A percentile compares a stretch with the other conserved stretches of the same genome.
phyloP scores from a whole-genome alignment of 257 asterid species.

The Plantago elongata region DNA sequence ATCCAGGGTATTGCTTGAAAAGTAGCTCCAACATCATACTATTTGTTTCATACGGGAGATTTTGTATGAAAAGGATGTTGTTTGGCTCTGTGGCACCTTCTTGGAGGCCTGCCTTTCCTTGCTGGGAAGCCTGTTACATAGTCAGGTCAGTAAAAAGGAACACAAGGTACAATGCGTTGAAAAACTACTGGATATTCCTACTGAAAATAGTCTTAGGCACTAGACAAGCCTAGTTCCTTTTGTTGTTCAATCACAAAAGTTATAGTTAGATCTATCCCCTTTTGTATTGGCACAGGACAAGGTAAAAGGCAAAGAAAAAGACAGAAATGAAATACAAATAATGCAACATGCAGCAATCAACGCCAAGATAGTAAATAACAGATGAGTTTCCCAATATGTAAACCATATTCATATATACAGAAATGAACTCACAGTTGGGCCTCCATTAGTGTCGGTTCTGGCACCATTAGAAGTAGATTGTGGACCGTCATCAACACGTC shows the following conservation, averaged over 20 bases:
- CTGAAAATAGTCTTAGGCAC: no score
- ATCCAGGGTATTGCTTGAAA: conserved; percentile 92
- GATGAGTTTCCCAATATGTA: not conserved
- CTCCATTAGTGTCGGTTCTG: conserved; percentile 74
- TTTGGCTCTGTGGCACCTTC: conserved; percentile 71
- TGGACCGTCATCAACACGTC: conserved; percentile 55
- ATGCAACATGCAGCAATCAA: no score
- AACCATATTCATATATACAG: not conserved
- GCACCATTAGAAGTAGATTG: conserved; percentile 62
- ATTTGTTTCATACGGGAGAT: conserved; percentile 82
- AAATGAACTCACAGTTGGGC: conserved; percentile 63
- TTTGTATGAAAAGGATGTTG: conserved; percentile 79
- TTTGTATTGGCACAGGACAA: no score
- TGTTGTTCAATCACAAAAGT: no score
- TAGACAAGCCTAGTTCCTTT: no score
- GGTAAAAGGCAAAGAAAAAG: no score
- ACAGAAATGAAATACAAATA: no score
- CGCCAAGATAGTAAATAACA: not conserved
- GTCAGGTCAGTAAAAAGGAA: not conserved
- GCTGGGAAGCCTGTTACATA: conserved; percentile 55
- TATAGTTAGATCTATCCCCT: no score
- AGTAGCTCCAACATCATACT: conserved; percentile 94
- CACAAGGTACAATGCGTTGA: no score
- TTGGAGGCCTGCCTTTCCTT: conserved; percentile 48
- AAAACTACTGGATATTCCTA: no score